Percentiles rank a stretch among this genome's conserved stretches.
Conservation (phyloP, 768 basidiomycete genomes). For the Naganishia onofrii region DNA sequence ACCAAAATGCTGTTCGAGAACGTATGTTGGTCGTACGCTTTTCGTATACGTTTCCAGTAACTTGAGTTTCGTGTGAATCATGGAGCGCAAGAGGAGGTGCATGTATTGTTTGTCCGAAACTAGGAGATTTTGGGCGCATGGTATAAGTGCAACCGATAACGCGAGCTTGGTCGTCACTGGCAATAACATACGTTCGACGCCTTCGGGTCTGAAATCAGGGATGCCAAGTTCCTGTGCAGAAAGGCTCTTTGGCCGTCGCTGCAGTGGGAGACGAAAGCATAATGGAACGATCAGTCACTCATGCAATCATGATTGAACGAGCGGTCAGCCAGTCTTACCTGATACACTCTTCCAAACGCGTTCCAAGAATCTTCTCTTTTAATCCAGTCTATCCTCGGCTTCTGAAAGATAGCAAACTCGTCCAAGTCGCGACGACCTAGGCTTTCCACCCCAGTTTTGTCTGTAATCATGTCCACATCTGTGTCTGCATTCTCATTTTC, state of each 20-base stretch:
- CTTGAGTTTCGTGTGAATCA: constrained; percentile 29
- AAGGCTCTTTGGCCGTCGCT: constrained; percentile 13
- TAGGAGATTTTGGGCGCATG: neutral
- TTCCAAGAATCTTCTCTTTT: constrained; percentile 23
- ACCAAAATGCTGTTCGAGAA: constrained; percentile 14
- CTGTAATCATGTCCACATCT: constrained; percentile 6
- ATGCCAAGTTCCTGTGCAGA: constrained; percentile 17
- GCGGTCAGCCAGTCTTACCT: neutral
- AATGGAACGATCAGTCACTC: neutral
- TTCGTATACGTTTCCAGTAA: constrained; percentile 24
- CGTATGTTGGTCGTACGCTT: constrained; percentile 25
- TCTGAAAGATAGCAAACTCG: constrained; percentile 14
- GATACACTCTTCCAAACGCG: constrained; percentile 21
- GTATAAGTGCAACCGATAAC: no score
- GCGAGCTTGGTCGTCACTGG: no score
- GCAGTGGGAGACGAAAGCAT: neutral
- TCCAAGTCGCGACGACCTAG: neutral
- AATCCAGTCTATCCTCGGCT: constrained; percentile 29
- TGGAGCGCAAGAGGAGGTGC: constrained; percentile 28
- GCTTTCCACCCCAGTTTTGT: neutral
- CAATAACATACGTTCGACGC: constrained; percentile 24
- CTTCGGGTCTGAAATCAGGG: constrained; percentile 21
- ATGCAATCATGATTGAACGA: neutral
- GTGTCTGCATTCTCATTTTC: neutral
- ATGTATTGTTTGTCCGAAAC: constrained; percentile 27